Evolutionary conservation across 106 monocot genomes (phyloP).

Genomic region (Phalaenopsis aphrodite): DNA sequence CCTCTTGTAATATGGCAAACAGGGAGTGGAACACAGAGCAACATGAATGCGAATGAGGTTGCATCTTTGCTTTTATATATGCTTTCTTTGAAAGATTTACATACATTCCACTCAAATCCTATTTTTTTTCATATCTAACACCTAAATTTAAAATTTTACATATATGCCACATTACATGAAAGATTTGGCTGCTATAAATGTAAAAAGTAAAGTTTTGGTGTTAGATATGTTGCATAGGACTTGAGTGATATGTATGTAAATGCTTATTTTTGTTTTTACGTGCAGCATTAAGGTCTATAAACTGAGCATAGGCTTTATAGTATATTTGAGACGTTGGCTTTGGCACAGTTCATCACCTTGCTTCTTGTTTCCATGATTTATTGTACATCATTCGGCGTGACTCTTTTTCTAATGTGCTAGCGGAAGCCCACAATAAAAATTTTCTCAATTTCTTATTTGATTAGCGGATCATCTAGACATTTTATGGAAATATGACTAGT

Average conservation of each 20-base stretch:
- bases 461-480: conserved; percentile 6
- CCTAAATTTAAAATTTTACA: too few relatives aligned
- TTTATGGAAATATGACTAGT: not conserved
- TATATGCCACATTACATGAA: too few relatives aligned
- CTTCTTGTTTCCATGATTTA: too few relatives aligned
- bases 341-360: not conserved
- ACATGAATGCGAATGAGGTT: conserved; percentile 99
- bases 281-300: not conserved
- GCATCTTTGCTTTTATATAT: not conserved
- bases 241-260: too few relatives aligned
- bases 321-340: not conserved
- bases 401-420: not conserved
- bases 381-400: not conserved
- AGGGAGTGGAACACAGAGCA: conserved; percentile 98
- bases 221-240: too few relatives aligned
- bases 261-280: too few relatives aligned
- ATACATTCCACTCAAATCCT: too few relatives aligned
- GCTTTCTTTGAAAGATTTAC: not conserved
- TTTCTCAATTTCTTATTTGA: not conserved
- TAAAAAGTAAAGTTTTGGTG: too few relatives aligned
- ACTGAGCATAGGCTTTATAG: not conserved
- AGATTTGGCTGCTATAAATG: too few relatives aligned
- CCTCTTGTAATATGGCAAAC: conserved; percentile 99
- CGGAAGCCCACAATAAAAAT: not conserved
- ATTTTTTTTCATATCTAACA: too few relatives aligned